Conservation (phyloP, 768 basidiomycete species). For the Ramaria sp. region DNA sequence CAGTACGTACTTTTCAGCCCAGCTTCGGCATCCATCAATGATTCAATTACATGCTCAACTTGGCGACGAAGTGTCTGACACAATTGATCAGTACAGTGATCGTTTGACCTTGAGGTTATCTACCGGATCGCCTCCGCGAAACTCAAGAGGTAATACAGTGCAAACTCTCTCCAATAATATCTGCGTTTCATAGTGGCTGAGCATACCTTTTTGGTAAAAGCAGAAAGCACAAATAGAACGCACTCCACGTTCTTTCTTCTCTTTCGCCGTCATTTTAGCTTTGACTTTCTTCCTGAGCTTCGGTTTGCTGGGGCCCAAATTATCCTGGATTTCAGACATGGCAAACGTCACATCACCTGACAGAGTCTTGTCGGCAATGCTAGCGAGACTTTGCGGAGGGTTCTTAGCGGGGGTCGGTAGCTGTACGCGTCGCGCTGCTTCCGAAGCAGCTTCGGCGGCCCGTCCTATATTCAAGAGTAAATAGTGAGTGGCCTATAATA, state of each 20-base stretch:
- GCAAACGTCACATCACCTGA: conserved; percentile 6
- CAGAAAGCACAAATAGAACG: conserved; percentile 14
- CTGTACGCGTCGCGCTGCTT: conserved; percentile 27
- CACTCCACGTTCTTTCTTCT: conserved; percentile 76
- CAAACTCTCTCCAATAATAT: conserved; percentile 51
- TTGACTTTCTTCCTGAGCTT: conserved; percentile 47
- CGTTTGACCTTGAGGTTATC: conserved; percentile 18
- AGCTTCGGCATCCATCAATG: conserved; percentile 52
- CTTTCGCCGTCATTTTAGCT: conserved; percentile 60
- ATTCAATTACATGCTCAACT: conserved; percentile 73
- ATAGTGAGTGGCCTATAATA: neutral
- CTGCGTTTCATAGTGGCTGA: conserved; percentile 19
- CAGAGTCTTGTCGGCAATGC: conserved; percentile 2
- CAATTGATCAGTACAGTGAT: neutral
- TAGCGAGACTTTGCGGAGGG: conserved; percentile 13
- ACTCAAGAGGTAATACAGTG: conserved; percentile 75
- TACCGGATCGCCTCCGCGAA: conserved; percentile 80
- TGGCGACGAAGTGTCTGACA: conserved; percentile 57
- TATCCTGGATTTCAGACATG: conserved; percentile 29
- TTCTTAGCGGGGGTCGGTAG: conserved; percentile 12
- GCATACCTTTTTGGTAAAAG: too few relatives aligned
- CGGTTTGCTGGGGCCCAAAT: conserved; percentile 19
- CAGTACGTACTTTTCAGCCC: conserved; percentile 49
- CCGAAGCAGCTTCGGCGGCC: conserved; percentile 45
- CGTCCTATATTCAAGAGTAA: conserved; percentile 31